Evolutionary conservation across 116 monocot species (phyloP), one percentile per base, ranked within the genome.

Genomic region (Phalaenopsis hybrid): DNA sequence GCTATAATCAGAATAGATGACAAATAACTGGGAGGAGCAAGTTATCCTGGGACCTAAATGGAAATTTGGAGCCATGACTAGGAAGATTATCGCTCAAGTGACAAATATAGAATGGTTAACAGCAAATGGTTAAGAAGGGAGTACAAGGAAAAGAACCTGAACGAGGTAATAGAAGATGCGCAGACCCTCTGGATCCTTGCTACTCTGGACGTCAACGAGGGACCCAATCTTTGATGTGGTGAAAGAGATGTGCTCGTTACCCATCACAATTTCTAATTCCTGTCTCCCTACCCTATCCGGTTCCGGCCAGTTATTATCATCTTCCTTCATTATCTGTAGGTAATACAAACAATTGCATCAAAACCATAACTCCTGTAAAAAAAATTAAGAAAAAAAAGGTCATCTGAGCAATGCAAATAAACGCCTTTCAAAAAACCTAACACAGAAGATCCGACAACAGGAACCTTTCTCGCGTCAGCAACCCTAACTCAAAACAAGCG

Each of bases 281-380:
- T 97, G 97, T 81, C 94, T 86, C 44, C 97, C 97, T 7, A 94
- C 91, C 18, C 89, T 78, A 57, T 97, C 94, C 10, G 97, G 96
- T 86, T 96, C 96, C 4, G 96, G 96, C 96, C 96, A 96, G 91
- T 88, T 94, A 85, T 91, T 96, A 81, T 96, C 96, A 58, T 96
- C 96, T 74, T 96, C 96, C 85, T 91, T 96, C 97, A 97, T 93
- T 43, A 97, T 97, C 94, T 96, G 72, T 46, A 86, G 34, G 46
- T 8, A 46, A 75, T 75, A 18, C 67, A 82, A 28, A 25, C 51
- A 16, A 25, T 44, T 4, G 49, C 75, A 50, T 49, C 49, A 21
- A 15, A 78, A 7, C 20, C 74, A 3, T 43, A 79, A 63, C 68
- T 74, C 48, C 31, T 15, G 81, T 45, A 37, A 37, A 37, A 37